Evolutionary conservation across 768 basidiomycete species (phyloP), one percentile per base, ranked within the genome.

Genomic region (Mrakia gelida): DNA sequence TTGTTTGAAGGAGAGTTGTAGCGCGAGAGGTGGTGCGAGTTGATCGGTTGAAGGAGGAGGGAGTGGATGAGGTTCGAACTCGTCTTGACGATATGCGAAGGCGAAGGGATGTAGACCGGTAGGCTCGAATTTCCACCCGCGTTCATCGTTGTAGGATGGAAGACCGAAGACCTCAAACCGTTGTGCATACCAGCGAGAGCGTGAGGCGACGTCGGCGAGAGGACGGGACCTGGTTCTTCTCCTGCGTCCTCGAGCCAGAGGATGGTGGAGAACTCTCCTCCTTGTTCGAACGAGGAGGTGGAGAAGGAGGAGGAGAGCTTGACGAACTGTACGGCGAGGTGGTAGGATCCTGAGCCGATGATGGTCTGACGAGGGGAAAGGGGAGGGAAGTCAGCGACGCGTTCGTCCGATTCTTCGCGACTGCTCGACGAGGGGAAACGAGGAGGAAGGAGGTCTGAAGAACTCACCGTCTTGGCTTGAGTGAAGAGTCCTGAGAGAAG

Each of bases 241-340:
- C 67, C 67, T 11, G 34, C 67, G 67, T 70, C 67, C 26, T 70
- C 67, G 38, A 70, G 34, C 67, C 67, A 70, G 8, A 70, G 67
- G 67, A 70, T 70, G 23, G 67, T 70, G 15, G 41, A 70, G 38
- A 43, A 41, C 67, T 70, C 67, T 34, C 67, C 67, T 15, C 26
- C 16, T 9, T 15, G 32, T 23, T 32, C 18, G 10, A 23, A 45
- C 4, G 67, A 18, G 2, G 67, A 41, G 34, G n/a, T n/a, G n/a
- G 67, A 32, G 23, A 38, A 34, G 34, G 67, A 41, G 10, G 41
- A 52, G 7, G 49, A 41, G 34, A 70, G 67, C 26, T 70, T 70
- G 38, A 70, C 34, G 23, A 70, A 70, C 26, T 70, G 67, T 0
- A 70, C 38, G 26, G 67, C 67, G 41, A 70, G 67, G 26, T 70